Percentiles rank a stretch among this genome's conserved stretches.
Conservation (phyloP, 75 land plant species). For the Adiantum capillusveneris region DNA sequence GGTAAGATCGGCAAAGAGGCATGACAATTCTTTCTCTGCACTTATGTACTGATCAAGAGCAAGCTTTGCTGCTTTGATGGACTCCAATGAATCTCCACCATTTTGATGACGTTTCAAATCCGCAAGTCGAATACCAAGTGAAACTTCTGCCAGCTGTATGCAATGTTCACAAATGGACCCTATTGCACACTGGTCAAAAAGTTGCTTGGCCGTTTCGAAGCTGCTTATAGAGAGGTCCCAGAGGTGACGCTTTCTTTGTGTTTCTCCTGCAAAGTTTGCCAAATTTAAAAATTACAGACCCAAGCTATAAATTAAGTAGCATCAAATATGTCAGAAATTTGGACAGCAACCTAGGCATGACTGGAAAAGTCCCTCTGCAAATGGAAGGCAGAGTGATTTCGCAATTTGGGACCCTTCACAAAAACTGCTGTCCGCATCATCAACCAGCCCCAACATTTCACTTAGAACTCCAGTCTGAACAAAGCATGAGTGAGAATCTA, state of each 20-base stretch:
- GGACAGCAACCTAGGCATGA: slow-evolving; percentile 47
- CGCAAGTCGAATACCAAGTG: slow-evolving; percentile 47
- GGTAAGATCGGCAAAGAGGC: background rate
- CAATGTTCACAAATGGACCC: slow-evolving; percentile 39
- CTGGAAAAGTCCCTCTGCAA: slow-evolving; percentile 45
- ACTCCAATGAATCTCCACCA: background rate
- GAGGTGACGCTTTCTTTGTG: slow-evolving; percentile 49
- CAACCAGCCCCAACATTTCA: slow-evolving; percentile 57
- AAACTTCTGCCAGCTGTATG: slow-evolving; percentile 30
- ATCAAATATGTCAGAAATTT: too few species aligned
- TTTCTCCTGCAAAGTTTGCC: slow-evolving; percentile 57
- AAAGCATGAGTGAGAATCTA: background rate
- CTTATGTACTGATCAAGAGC: slow-evolving; percentile 26
- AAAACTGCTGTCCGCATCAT: slow-evolving; percentile 64
- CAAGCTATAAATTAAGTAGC: too few species aligned
- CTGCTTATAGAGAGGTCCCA: slow-evolving; percentile 53
- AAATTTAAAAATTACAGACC: too few species aligned
- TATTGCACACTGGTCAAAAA: slow-evolving; percentile 14
- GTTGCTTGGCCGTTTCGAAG: slow-evolving; percentile 33
- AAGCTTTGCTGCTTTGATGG: background rate
- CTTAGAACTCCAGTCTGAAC: slow-evolving; percentile 55
- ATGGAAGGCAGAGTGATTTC: slow-evolving; percentile 36
- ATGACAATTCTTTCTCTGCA: slow-evolving; percentile 30
- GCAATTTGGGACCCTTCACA: slow-evolving; percentile 51
- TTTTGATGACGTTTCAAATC: slow-evolving; percentile 35